These are phyloP conservation scores for Pseudoneurospora amorphoporcata DNA, from an alignment of 495 filamentous ascomycete species.

Conservation along the genomic window DNA sequence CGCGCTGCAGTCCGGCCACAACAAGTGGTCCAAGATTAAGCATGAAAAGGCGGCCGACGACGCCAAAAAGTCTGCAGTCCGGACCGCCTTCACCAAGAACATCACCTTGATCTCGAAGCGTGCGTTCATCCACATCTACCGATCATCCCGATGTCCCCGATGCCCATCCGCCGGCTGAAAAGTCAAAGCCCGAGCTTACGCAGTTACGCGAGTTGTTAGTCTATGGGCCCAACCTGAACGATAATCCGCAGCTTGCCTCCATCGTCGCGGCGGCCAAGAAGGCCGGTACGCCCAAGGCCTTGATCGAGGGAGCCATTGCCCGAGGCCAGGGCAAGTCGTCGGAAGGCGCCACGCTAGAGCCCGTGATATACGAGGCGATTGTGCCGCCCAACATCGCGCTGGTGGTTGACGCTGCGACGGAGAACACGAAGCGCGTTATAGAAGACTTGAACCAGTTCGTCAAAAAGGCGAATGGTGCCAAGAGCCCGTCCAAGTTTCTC, in stretches of 20 bases:
- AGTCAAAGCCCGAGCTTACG: conserved; percentile 6
- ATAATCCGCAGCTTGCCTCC: conserved; percentile 63
- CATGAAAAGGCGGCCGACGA: conserved; percentile 87
- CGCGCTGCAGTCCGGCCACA: conserved; percentile 58
- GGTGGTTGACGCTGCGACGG: conserved; percentile 68
- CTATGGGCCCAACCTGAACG: conserved; percentile 56
- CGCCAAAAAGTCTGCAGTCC: conserved; percentile 40
- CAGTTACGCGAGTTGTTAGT: conserved; percentile 20
- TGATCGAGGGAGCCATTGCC: conserved; percentile 74
- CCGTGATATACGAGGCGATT: conserved; percentile 70
- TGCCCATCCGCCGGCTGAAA: conserved; percentile 10
- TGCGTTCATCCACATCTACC: conserved; percentile 17
- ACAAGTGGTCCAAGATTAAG: conserved; percentile 87
- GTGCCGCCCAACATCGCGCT: conserved; percentile 66
- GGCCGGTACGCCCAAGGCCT: conserved; percentile 69
- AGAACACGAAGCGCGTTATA: conserved; percentile 62
- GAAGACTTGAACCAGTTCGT: conserved; percentile 58
- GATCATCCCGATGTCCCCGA: background rate
- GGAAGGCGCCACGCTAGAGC: conserved; percentile 61
- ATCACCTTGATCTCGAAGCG: conserved; percentile 44
- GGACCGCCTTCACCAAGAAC: conserved; percentile 35
- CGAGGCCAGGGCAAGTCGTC: conserved; percentile 75
- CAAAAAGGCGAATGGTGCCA: conserved; percentile 55
- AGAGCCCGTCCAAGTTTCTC: conserved; percentile 67
- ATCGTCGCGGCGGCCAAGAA: conserved; percentile 75